Conservation (phyloP, 306 rosid genomes). For the Citrullus colocynthis region DNA sequence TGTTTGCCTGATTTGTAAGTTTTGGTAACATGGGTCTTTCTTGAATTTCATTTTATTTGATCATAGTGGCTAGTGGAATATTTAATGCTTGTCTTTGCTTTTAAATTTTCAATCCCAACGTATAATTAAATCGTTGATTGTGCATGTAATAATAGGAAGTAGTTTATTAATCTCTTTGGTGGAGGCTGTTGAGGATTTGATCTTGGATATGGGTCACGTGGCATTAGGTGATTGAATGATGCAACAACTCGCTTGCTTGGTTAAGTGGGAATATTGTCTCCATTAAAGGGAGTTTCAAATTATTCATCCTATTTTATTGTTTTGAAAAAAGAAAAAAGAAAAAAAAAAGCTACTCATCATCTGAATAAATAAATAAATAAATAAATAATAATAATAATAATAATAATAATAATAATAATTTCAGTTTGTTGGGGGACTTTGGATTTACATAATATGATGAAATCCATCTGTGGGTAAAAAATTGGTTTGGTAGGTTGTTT, state of each 20-base stretch:
- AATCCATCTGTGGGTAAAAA: not conserved
- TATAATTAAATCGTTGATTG: not conserved
- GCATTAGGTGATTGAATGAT: not conserved
- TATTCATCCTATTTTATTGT: too few species aligned
- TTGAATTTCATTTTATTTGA: not conserved
- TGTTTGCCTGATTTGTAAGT: too few species aligned
- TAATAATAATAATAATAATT: not conserved
- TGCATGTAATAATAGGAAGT: not conserved
- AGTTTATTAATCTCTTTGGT: not conserved
- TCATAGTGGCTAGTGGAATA: not conserved
- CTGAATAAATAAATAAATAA: too few species aligned
- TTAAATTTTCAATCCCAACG: not conserved
- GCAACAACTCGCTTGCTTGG: not conserved
- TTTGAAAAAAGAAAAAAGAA: too few species aligned
- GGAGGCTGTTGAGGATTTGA: not conserved
- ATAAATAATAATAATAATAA: not conserved
- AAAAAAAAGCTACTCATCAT: not conserved
- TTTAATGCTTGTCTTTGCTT: not conserved
- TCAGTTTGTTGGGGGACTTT: not conserved
- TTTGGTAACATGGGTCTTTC: not conserved
- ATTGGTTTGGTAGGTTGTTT: not conserved
- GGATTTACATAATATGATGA: not conserved
- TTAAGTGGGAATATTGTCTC: constrained; percentile 5
- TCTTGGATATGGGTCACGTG: not conserved
- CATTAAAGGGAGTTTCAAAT: not conserved